Evolutionary conservation across 2,329 filamentous ascomycete genomes (phyloP).

Genomic region (Botrytis porri): DNA sequence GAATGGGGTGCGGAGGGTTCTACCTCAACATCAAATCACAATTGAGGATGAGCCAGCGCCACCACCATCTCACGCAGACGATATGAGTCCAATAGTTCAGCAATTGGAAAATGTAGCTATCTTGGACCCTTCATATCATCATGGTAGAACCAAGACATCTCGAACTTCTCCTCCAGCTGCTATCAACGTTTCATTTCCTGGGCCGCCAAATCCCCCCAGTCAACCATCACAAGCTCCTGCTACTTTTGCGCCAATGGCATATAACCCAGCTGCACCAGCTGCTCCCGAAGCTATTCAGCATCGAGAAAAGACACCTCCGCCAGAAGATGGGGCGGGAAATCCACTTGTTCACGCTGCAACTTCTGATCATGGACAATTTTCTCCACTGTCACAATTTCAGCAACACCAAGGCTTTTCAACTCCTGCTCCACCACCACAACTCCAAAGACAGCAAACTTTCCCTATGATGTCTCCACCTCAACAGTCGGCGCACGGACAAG

Average conservation of each 20-base stretch:
- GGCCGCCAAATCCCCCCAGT: constrained; percentile 40
- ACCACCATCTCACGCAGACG: constrained; percentile 45
- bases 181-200: constrained; percentile 28
- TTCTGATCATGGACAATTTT: constrained; percentile 54
- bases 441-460: constrained; percentile 18
- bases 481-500: constrained; percentile 5
- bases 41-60: constrained; percentile 62
- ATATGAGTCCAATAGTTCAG: constrained; percentile 69
- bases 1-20: constrained; percentile 62
- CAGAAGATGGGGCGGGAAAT: constrained; percentile 61
- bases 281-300: constrained; percentile 69
- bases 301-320: constrained; percentile 76
- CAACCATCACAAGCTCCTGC: constrained; percentile 39
- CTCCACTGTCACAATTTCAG: constrained; percentile 48
- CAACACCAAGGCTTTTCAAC: constrained; percentile 19
- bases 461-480: constrained; percentile 19
- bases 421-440: constrained; percentile 25
- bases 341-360: constrained; percentile 57
- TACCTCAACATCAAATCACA: constrained; percentile 59
- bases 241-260: constrained; percentile 59
- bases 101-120: constrained; percentile 70
- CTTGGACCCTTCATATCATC: constrained; percentile 51
- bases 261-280: constrained; percentile 75
- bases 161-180: constrained; percentile 25
- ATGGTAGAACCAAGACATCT: constrained; percentile 34